Conservation (phyloP, 169 alveolate species). For the Cyclospora cayetanensis region DNA sequence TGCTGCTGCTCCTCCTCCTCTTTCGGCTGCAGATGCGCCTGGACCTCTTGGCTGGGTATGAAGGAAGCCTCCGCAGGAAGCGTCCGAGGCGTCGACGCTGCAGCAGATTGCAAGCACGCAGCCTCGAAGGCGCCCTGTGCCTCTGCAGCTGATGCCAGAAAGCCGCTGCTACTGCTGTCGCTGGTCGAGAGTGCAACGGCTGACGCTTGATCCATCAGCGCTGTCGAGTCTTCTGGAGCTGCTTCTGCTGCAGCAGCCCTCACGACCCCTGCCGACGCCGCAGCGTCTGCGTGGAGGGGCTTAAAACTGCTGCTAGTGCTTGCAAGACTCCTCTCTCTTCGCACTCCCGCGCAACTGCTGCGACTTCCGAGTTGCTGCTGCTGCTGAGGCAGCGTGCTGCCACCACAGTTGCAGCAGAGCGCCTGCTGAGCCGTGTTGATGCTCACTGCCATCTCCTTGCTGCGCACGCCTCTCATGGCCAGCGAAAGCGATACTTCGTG, state of each 20-base stretch:
- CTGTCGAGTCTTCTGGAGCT: not conserved
- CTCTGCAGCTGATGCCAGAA: not conserved
- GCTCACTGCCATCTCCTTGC: conserved; percentile 19
- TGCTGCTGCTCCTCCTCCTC: not conserved
- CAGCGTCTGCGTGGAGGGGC: not conserved
- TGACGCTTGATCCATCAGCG: no score
- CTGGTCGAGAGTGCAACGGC: not conserved
- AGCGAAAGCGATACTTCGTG: conserved; percentile 20
- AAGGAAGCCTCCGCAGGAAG: not conserved
- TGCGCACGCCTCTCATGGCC: not conserved
- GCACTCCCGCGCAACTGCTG: conserved; percentile 14
- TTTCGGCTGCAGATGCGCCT: not conserved
- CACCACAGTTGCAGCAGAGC: not conserved
- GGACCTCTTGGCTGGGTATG: no score
- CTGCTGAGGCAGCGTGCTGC: not conserved
- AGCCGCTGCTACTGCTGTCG: conserved; percentile 11
- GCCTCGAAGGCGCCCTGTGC: not conserved
- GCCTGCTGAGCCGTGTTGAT: not conserved
- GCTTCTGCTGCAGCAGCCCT: not conserved
- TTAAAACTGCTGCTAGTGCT: not conserved
- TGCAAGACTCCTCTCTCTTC: not conserved
- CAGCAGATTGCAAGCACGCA: not conserved
- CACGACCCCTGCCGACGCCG: not conserved
- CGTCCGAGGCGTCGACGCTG: not conserved
- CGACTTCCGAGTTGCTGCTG: not conserved